phyloP scores from a whole-genome alignment of 352 stramenopile species.

The Globisporangium spiculum region DNA sequence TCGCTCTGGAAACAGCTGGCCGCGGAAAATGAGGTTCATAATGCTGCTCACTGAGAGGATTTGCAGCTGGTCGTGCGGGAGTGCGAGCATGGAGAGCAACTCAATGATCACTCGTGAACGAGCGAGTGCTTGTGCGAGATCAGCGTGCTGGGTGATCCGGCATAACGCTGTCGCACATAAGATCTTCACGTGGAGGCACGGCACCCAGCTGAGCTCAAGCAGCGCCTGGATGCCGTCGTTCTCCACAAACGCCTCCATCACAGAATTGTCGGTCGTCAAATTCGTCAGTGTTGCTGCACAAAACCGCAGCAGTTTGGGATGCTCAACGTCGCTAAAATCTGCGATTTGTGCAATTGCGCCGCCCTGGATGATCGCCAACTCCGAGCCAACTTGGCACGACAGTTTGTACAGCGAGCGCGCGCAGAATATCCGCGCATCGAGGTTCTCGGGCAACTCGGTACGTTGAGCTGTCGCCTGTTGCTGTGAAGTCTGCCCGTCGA shows the following conservation, averaged over 20 bases:
- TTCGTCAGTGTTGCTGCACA: slow-evolving; percentile 66
- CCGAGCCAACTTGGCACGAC: slow-evolving; percentile 52
- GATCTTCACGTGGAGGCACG: slow-evolving; percentile 64
- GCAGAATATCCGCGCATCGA: slow-evolving; percentile 60
- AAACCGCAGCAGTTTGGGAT: slow-evolving; percentile 50
- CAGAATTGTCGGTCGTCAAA: slow-evolving; percentile 38
- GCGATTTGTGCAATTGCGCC: slow-evolving; percentile 67
- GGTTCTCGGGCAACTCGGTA: slow-evolving; percentile 31
- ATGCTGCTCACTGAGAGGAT: slow-evolving; percentile 60
- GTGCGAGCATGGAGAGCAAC: slow-evolving; percentile 62
- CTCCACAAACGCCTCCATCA: slow-evolving; percentile 49
- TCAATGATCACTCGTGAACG: slow-evolving; percentile 55
- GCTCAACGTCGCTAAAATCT: slow-evolving; percentile 67
- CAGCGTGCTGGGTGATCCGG: slow-evolving; percentile 40
- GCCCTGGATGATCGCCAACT: slow-evolving; percentile 58
- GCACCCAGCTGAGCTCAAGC: slow-evolving; percentile 69
- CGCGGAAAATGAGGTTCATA: slow-evolving; percentile 67
- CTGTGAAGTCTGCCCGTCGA: slow-evolving; percentile 19
- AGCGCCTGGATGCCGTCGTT: slow-evolving; percentile 56
- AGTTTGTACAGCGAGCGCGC: slow-evolving; percentile 79
- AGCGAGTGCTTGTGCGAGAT: slow-evolving; percentile 34
- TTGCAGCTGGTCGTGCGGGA: slow-evolving; percentile 55
- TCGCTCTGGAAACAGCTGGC: slow-evolving; percentile 61
- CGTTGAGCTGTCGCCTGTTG: background rate
- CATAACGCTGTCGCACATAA: slow-evolving; percentile 63